Conservation (phyloP, 257 asterid genomes). For the Solanum dulcamara region DNA sequence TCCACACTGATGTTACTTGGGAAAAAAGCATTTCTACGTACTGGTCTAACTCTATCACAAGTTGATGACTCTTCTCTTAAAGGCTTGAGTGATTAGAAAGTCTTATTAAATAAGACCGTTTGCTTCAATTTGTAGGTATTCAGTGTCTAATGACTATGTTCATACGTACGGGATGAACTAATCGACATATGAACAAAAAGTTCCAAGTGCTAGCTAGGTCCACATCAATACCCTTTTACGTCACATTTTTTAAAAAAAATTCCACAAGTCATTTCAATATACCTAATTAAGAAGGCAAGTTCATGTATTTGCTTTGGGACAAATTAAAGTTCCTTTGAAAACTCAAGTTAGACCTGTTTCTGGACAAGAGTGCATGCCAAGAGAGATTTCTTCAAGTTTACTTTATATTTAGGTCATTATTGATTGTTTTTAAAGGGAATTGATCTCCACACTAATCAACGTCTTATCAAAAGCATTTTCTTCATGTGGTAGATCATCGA, state of each 20-base stretch:
- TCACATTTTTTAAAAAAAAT: not conserved
- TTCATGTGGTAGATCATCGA: not conserved
- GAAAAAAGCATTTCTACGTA: not conserved
- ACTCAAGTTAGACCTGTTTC: not conserved
- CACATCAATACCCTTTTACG: not conserved
- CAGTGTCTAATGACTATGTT: too few relatives aligned
- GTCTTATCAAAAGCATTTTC: not conserved
- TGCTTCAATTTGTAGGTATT: not conserved
- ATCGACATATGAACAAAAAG: not conserved
- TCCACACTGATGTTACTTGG: not conserved
- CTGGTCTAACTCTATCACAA: too few relatives aligned
- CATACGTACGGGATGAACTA: too few relatives aligned
- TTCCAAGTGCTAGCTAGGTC: not conserved
- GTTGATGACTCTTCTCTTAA: not conserved
- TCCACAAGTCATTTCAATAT: not conserved
- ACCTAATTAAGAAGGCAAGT: not conserved
- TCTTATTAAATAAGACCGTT: not conserved
- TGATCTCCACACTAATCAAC: not conserved
- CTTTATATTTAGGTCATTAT: not conserved
- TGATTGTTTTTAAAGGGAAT: not conserved
- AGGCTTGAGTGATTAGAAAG: not conserved
- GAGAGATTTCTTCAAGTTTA: not conserved
- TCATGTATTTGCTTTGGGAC: not conserved
- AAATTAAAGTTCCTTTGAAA: not conserved
- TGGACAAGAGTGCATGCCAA: not conserved